These are phyloP conservation scores for Pseudovirgaria hyperparasitica DNA, from an alignment of 2,329 filamentous ascomycete species.

Conservation along the genomic window DNA sequence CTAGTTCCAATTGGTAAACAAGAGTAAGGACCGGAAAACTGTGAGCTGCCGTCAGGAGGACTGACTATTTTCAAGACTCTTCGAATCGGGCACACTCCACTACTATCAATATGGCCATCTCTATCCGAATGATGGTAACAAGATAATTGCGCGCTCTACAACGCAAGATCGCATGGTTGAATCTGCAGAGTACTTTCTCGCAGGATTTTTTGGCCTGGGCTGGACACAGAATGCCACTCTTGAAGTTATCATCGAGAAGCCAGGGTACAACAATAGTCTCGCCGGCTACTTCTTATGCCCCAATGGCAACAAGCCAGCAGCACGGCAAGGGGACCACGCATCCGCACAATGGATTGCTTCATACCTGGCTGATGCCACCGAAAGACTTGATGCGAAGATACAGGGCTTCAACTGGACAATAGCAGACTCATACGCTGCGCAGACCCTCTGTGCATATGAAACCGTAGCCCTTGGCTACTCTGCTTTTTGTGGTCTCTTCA, in stretches of 20 bases:
- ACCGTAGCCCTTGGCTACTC: constrained; percentile 66
- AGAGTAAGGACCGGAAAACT: constrained; percentile 30
- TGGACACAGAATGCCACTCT: constrained; percentile 62
- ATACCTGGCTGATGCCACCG: constrained; percentile 53
- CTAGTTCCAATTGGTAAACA: constrained; percentile 60
- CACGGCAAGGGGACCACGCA: constrained; percentile 31
- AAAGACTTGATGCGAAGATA: constrained; percentile 44
- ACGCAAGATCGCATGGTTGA: constrained; percentile 69
- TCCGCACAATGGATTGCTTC: constrained; percentile 44
- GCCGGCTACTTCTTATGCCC: constrained; percentile 56
- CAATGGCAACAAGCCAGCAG: constrained; percentile 39
- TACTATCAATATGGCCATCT: constrained; percentile 60
- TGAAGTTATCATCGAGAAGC: constrained; percentile 56
- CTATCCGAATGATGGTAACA: constrained; percentile 55
- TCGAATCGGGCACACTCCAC: constrained; percentile 56
- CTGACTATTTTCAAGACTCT: constrained; percentile 29
- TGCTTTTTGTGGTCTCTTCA: constrained; percentile 62
- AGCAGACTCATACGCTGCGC: constrained; percentile 43
- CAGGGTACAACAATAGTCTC: constrained; percentile 56
- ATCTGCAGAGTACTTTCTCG: constrained; percentile 64
- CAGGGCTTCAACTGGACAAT: constrained; percentile 22
- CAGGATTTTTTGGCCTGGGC: constrained; percentile 65
- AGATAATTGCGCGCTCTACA: constrained; percentile 61
- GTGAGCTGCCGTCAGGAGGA: neutral
- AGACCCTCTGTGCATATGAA: constrained; percentile 65